Conservation (phyloP, 75 land plant genomes). For the Gnetum montanum region DNA sequence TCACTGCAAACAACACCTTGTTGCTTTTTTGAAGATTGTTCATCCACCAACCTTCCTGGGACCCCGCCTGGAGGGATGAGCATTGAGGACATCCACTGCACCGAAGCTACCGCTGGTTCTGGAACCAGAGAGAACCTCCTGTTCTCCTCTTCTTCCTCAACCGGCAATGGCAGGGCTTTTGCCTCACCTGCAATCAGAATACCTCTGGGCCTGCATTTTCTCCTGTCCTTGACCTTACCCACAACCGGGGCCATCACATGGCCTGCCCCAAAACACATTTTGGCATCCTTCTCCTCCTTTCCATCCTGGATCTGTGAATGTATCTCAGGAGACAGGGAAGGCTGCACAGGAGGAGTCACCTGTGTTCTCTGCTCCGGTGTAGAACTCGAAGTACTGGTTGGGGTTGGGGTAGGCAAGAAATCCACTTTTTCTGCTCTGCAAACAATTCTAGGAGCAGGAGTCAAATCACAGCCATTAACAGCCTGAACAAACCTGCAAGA, state of each 20-base stretch:
- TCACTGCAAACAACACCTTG: no score
- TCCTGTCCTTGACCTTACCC: constrained; percentile 46
- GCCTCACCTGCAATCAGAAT: constrained; percentile 29
- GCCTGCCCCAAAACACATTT: constrained; percentile 55
- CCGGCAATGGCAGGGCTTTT: neutral
- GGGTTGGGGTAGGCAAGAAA: neutral
- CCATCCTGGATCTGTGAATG: constrained; percentile 10
- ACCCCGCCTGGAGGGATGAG: constrained; percentile 4
- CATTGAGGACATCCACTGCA: constrained; percentile 45
- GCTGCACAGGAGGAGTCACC: constrained; percentile 45
- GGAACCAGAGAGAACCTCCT: constrained; percentile 6
- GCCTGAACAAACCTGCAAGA: neutral
- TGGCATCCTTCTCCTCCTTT: constrained; percentile 11
- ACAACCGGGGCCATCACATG: constrained; percentile 32
- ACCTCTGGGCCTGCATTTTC: constrained; percentile 72
- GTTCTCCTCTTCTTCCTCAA: no score
- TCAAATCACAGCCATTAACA: neutral
- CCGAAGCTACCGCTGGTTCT: constrained; percentile 19
- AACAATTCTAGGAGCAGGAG: neutral
- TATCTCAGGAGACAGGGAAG: constrained; percentile 55
- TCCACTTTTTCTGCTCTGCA: neutral
- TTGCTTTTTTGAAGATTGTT: no score
- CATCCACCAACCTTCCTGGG: neutral
- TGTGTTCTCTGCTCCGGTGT: constrained; percentile 9
- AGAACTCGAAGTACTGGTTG: neutral